Evolutionary conservation across 441 rosid species (phyloP).

Genomic region (Populus hybrid): DNA sequence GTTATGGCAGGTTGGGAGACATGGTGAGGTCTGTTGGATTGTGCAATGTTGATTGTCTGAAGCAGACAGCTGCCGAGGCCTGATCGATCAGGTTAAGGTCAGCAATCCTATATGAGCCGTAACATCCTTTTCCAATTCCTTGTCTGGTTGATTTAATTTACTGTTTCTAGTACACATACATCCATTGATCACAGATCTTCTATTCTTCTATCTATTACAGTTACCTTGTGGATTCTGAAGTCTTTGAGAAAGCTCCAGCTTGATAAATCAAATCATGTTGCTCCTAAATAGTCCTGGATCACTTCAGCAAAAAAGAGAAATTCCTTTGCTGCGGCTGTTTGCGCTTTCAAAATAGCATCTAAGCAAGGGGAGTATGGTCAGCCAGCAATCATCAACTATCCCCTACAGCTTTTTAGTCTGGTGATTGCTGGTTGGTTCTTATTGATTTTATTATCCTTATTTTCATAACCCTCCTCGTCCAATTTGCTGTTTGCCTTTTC

Average conservation of each 20-base stretch:
- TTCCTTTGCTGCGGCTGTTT: not conserved
- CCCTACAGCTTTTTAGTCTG: not conserved
- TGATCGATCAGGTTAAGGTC: slow-evolving; percentile 16
- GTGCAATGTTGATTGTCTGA: slow-evolving; percentile 92
- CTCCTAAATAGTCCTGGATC: not conserved
- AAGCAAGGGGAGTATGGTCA: not conserved
- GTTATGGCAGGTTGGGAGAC: slow-evolving; percentile 65
- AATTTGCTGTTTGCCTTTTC: not conserved
- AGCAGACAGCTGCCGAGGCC: slow-evolving; percentile 54
- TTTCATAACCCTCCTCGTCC: not conserved
- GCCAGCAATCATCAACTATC: not conserved
- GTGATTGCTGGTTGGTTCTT: not conserved
- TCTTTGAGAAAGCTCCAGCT: not conserved
- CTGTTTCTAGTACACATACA: not conserved
- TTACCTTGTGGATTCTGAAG: not conserved
- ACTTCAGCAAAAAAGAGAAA: not conserved
- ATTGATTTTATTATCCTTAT: not conserved
- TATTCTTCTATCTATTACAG: not conserved
- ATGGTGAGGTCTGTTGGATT: slow-evolving; percentile 88
- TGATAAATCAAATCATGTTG: not conserved
- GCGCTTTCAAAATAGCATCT: not conserved
- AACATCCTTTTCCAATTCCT: not conserved
- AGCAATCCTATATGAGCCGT: not conserved
- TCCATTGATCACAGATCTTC: not conserved
- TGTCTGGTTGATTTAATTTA: slow-evolving; percentile 4